Percentiles rank a stretch among this genome's conserved stretches.
phyloP scores from a whole-genome alignment of 306 rosid genomes.

The Oemleria cerasiformis region DNA sequence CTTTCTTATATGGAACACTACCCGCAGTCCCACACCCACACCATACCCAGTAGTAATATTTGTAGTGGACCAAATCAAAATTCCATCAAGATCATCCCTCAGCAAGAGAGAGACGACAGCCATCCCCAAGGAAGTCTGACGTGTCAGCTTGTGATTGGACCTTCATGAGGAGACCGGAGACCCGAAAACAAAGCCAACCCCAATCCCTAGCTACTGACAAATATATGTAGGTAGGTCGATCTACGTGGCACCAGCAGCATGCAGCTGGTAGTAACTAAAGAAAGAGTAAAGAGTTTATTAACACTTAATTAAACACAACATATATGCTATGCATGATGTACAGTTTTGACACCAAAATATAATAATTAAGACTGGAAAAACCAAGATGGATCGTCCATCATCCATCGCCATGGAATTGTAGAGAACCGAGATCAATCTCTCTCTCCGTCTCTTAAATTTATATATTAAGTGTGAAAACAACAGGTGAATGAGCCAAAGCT shows the following conservation, averaged over 20 bases:
- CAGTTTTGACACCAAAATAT: slow-evolving; percentile 19
- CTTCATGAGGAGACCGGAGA: not conserved
- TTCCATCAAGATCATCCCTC: not conserved
- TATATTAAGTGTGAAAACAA: slow-evolving; percentile 65
- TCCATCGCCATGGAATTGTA: slow-evolving; percentile 54
- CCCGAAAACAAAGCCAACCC: not conserved
- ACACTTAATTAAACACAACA: too few species aligned
- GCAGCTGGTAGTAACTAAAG: too few species aligned
- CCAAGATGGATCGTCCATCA: too few species aligned
- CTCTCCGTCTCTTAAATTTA: slow-evolving; percentile 16
- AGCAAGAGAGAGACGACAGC: not conserved
- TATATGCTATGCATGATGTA: too few species aligned
- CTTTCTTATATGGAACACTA: not conserved
- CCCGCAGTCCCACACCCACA: not conserved
- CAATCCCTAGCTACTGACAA: not conserved
- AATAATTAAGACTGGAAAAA: not conserved
- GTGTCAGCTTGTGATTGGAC: slow-evolving; percentile 4
- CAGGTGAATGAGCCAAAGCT: slow-evolving; percentile 74
- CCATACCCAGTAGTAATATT: too few species aligned
- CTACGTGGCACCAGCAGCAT: too few species aligned
- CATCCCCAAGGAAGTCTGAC: slow-evolving; percentile 6
- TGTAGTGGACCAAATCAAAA: not conserved
- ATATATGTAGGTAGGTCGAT: too few species aligned
- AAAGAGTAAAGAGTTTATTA: too few species aligned
- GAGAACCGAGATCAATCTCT: slow-evolving; percentile 46